These are phyloP conservation scores for Cucurbita pepo DNA, from an alignment of 306 rosid genomes.

Conservation along the genomic window DNA sequence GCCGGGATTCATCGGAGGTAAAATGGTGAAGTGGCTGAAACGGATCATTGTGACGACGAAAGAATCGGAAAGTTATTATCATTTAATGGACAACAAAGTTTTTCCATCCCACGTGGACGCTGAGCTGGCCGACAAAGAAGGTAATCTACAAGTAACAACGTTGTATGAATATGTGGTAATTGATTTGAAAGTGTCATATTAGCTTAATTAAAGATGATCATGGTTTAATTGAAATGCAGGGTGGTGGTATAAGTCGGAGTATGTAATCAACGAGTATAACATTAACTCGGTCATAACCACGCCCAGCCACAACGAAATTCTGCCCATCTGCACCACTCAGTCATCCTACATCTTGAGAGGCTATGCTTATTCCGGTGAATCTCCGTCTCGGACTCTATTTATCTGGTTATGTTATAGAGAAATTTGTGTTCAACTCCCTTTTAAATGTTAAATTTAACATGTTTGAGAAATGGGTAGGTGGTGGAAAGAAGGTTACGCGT, in stretches of 20 bases:
- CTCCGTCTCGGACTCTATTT: too few species aligned
- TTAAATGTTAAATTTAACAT: neutral
- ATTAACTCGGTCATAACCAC: conserved; percentile 80
- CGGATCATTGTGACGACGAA: conserved; percentile 47
- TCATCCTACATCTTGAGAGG: conserved; percentile 50
- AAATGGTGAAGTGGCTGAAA: conserved; percentile 83
- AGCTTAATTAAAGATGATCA: too few species aligned
- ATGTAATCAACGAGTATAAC: conserved; percentile 65
- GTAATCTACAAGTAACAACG: conserved; percentile 12
- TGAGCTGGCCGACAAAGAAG: conserved; percentile 62
- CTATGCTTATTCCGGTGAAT: conserved; percentile 76
- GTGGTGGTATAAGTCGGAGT: conserved; percentile 91
- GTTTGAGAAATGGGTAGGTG: conserved; percentile 25
- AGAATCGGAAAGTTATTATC: conserved; percentile 46
- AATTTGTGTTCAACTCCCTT: neutral
- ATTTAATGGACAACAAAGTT: conserved; percentile 52
- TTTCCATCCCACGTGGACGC: conserved; percentile 74
- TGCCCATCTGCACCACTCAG: conserved; percentile 69
- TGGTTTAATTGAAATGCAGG: conserved; percentile 20
- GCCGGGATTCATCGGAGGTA: conserved; percentile 66
- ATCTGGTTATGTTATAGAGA: too few species aligned
- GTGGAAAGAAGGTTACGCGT: conserved; percentile 80
- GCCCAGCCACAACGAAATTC: conserved; percentile 66
- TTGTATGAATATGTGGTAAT: too few species aligned
- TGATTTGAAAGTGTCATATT: too few species aligned